Evolutionary conservation across 2,329 filamentous ascomycete species (phyloP).

Genomic region (Aurifilum marmelostoma): DNA sequence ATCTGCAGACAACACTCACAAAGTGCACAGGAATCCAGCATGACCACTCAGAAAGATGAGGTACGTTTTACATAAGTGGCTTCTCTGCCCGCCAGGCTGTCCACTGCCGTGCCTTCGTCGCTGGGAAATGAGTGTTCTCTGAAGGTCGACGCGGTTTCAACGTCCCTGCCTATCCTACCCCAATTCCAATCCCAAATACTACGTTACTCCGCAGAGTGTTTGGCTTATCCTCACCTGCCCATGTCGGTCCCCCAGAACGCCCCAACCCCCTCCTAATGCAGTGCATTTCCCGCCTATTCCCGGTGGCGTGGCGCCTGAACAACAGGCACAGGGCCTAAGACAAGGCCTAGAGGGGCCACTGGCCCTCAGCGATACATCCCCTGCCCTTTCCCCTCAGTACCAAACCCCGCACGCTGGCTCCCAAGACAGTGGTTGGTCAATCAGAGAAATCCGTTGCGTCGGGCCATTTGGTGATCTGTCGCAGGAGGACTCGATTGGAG

Average conservation of each 20-base stretch:
- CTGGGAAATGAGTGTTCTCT: background rate
- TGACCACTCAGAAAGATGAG: constrained; percentile 20
- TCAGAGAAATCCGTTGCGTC: constrained; percentile 4
- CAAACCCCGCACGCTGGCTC: constrained; percentile 13
- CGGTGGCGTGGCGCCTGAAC: background rate
- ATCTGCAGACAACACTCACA: background rate
- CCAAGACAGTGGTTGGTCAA: background rate
- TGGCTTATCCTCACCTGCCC: background rate
- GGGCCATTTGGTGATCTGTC: background rate
- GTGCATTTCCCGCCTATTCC: constrained; percentile 7
- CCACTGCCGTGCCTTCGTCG: no score
- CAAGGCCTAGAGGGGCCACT: background rate
- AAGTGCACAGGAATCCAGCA: background rate
- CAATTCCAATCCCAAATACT: background rate
- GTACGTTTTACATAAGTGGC: constrained; percentile 6
- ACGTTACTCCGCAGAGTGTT: background rate
- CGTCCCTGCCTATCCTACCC: background rate
- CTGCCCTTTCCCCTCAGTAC: background rate
- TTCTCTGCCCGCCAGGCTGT: background rate
- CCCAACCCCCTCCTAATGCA: background rate
- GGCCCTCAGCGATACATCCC: background rate
- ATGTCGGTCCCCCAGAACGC: background rate
- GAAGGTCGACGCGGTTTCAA: background rate
- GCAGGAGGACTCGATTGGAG: background rate
- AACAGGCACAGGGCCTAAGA: background rate